Evolutionary conservation across 2,329 filamentous ascomycete genomes (phyloP).

Genomic region (Trichoderma cornu-damae): DNA sequence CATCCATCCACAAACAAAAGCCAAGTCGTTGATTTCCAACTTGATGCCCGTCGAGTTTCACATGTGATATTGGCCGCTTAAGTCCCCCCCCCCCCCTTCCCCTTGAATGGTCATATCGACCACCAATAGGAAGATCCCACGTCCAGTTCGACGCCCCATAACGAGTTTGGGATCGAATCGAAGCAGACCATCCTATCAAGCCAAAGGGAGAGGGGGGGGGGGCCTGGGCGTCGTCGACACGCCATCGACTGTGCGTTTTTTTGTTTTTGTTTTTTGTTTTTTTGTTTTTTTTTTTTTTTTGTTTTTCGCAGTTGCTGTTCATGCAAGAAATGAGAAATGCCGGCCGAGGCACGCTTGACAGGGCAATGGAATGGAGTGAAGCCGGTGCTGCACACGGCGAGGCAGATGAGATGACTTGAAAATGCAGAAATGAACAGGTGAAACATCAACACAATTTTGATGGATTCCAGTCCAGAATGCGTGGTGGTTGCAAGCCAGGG

Average conservation of each 20-base stretch:
- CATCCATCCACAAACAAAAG: too few species aligned
- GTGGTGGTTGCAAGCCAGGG: too few species aligned
- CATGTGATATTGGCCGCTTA: slow-evolving; percentile 6
- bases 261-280: too few species aligned
- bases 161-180: slow-evolving; percentile 1
- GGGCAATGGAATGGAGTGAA: slow-evolving; percentile 3
- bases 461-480: slow-evolving; percentile 9
- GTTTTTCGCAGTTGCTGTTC: slow-evolving; percentile 13
- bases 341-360: slow-evolving; percentile 1
- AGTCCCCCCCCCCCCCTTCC: not conserved
- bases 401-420: not conserved
- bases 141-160: slow-evolving; percentile 12
- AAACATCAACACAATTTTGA: slow-evolving; percentile 4
- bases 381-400: not conserved
- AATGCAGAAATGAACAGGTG: not conserved
- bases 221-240: slow-evolving; percentile 4
- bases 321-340: slow-evolving; percentile 15
- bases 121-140: slow-evolving; percentile 13
- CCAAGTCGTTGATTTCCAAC: slow-evolving; percentile 1
- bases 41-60: slow-evolving; percentile 13
- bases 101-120: not conserved
- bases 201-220: too few species aligned
- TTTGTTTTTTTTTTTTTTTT: too few species aligned
- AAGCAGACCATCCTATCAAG: slow-evolving; percentile 2
- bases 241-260: slow-evolving; percentile 4